Conservation (phyloP, 2,329 filamentous ascomycete species). For the Hysterium pulicare region DNA sequence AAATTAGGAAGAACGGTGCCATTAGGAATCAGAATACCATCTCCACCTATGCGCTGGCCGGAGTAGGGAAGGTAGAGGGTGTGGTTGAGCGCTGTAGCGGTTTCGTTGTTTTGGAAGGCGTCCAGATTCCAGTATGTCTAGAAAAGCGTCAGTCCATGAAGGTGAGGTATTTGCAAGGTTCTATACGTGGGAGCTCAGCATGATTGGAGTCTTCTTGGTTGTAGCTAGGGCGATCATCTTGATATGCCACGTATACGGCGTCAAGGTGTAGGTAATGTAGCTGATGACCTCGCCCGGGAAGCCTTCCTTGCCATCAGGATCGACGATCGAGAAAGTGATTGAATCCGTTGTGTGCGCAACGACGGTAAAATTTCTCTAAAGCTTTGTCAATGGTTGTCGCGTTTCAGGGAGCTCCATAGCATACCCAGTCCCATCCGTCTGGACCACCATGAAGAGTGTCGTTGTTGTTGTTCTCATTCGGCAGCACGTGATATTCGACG, state of each 20-base stretch:
- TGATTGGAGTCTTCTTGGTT: slow-evolving; percentile 76
- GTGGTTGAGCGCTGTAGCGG: slow-evolving; percentile 64
- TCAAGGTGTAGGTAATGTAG: slow-evolving; percentile 70
- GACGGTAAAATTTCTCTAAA: slow-evolving; percentile 68
- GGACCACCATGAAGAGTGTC: slow-evolving; percentile 68
- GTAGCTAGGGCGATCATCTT: slow-evolving; percentile 69
- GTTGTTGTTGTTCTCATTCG: slow-evolving; percentile 55
- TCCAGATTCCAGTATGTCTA: slow-evolving; percentile 82
- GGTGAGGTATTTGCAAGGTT: neutral
- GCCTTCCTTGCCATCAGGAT: slow-evolving; percentile 69
- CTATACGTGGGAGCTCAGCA: slow-evolving; percentile 68
- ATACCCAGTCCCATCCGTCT: slow-evolving; percentile 66
- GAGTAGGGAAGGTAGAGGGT: slow-evolving; percentile 70
- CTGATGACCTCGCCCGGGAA: slow-evolving; percentile 76
- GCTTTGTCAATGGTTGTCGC: slow-evolving; percentile 5
- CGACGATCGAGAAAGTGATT: slow-evolving; percentile 73
- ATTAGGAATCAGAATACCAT: slow-evolving; percentile 50
- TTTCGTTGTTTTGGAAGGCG: slow-evolving; percentile 71
- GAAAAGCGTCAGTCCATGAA: neutral
- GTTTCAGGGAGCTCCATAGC: slow-evolving; percentile 4
- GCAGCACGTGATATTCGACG: slow-evolving; percentile 53
- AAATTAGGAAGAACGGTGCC: slow-evolving; percentile 66
- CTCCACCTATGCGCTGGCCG: slow-evolving; percentile 64
- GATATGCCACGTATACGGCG: slow-evolving; percentile 65
- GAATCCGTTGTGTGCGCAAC: slow-evolving; percentile 62